Conservation (phyloP, 257 asterid species). For the Cynanchum wilfordii region DNA sequence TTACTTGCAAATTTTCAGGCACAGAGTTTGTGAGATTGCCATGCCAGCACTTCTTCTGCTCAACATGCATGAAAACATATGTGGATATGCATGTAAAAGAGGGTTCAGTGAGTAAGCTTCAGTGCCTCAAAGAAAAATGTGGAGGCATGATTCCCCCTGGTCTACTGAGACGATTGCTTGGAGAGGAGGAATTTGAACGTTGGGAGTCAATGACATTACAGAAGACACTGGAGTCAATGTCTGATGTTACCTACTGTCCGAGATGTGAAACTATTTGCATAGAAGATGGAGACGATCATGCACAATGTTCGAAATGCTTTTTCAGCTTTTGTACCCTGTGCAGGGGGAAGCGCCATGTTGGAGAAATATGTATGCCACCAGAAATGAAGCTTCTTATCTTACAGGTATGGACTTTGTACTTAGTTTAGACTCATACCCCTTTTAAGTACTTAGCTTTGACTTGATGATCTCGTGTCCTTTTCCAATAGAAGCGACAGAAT, state of each 20-base stretch:
- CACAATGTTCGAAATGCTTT: conserved; percentile 82
- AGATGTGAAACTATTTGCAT: conserved; percentile 90
- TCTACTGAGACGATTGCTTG: conserved; percentile 59
- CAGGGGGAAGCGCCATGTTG: conserved; percentile 74
- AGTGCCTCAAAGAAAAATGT: conserved; percentile 78
- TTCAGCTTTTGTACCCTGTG: conserved; percentile 88
- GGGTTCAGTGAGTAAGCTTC: conserved; percentile 68
- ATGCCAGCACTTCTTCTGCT: conserved; percentile 79
- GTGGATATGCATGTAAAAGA: conserved; percentile 67
- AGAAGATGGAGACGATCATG: conserved; percentile 74
- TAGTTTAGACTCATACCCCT: neutral
- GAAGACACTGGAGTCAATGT: conserved; percentile 79
- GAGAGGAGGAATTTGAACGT: conserved; percentile 60
- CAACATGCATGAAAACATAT: conserved; percentile 67
- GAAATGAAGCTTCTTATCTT: conserved; percentile 65
- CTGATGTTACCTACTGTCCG: conserved; percentile 85
- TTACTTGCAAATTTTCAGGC: conserved; percentile 36
- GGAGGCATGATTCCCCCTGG: conserved; percentile 88
- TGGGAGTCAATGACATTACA: conserved; percentile 77
- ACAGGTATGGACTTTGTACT: conserved; percentile 41
- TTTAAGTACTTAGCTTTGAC: neutral
- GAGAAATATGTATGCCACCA: conserved; percentile 66
- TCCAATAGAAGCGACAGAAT: conserved; percentile 63
- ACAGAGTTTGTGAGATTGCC: conserved; percentile 71
- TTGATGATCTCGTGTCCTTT: conserved; percentile 20